These are phyloP conservation scores for Cercospora sp. DNA, from an alignment of 2,329 filamentous ascomycete species.

Conservation along the genomic window DNA sequence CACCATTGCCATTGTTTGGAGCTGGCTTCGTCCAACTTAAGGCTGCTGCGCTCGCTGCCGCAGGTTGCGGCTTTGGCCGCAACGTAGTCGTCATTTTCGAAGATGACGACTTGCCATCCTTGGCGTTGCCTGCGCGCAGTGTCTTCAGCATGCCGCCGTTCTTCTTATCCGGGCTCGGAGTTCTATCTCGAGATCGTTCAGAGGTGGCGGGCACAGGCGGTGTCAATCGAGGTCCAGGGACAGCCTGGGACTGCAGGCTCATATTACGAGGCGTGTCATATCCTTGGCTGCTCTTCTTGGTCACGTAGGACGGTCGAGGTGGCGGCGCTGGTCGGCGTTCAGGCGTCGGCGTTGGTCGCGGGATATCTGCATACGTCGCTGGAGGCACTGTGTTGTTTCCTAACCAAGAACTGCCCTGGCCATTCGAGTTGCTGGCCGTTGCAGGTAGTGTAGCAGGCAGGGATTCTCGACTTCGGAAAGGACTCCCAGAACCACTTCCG, in stretches of 20 bases:
- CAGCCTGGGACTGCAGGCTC: constrained; percentile 29
- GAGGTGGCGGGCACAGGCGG: constrained; percentile 21
- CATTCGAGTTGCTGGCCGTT: constrained; percentile 16
- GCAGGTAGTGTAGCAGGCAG: constrained; percentile 21
- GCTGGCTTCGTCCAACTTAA: constrained; percentile 56
- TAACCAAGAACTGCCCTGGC: constrained; percentile 55
- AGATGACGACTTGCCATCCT: constrained; percentile 37
- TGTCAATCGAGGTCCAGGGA: constrained; percentile 20
- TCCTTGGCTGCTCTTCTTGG: constrained; percentile 49
- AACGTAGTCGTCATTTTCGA: constrained; percentile 49
- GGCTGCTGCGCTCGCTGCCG: constrained; percentile 63
- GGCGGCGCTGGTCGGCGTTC: constrained; percentile 30
- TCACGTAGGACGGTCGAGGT: constrained; percentile 50
- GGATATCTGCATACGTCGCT: constrained; percentile 76
- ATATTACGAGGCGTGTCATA: constrained; percentile 30
- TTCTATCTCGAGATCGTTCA: constrained; percentile 48
- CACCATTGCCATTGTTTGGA: constrained; percentile 1
- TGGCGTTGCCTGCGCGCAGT: constrained; percentile 32
- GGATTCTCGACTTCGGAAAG: constrained; percentile 32
- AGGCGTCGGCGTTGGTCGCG: constrained; percentile 52
- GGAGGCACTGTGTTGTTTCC: constrained; percentile 80
- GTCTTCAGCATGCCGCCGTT: constrained; percentile 52
- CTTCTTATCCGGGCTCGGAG: constrained; percentile 64
- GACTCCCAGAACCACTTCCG: constrained; percentile 12
- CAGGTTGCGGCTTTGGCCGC: constrained; percentile 50